Conservation (phyloP, 306 rosid species). For the Vicia faba region DNA sequence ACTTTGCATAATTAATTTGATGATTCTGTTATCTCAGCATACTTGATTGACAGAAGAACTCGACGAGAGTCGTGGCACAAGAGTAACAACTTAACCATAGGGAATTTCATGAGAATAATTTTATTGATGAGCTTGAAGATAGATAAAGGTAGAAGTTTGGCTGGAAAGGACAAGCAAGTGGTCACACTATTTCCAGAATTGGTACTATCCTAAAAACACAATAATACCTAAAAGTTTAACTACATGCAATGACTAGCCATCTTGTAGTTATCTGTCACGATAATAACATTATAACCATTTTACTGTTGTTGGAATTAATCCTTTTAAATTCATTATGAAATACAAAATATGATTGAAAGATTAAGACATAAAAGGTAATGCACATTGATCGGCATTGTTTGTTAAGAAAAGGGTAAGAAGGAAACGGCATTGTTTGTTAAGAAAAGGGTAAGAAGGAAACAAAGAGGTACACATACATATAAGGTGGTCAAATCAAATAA, state of each 20-base stretch:
- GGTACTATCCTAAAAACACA: no score
- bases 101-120: no score
- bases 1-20: no score
- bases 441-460: conserved; percentile 1
- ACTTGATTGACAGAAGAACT: no score
- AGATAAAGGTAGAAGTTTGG: no score
- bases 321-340: background rate
- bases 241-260: background rate
- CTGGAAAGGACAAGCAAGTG: no score
- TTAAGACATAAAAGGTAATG: background rate
- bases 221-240: no score
- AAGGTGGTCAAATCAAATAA: conserved; percentile 18
- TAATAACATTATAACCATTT: background rate
- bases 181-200: no score
- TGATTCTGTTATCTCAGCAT: no score
- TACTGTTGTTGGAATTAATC: background rate
- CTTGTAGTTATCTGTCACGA: background rate
- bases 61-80: no score
- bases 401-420: background rate
- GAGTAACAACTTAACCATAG: no score
- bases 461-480: background rate
- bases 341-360: conserved; percentile 7
- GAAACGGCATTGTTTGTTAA: conserved; percentile 19
- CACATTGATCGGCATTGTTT: conserved; percentile 10
- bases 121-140: no score